A percentile compares a stretch with the other conserved stretches of the same genome.
Evolutionary conservation across 306 rosid species (phyloP).

Genomic region (Inga oerstediana): DNA sequence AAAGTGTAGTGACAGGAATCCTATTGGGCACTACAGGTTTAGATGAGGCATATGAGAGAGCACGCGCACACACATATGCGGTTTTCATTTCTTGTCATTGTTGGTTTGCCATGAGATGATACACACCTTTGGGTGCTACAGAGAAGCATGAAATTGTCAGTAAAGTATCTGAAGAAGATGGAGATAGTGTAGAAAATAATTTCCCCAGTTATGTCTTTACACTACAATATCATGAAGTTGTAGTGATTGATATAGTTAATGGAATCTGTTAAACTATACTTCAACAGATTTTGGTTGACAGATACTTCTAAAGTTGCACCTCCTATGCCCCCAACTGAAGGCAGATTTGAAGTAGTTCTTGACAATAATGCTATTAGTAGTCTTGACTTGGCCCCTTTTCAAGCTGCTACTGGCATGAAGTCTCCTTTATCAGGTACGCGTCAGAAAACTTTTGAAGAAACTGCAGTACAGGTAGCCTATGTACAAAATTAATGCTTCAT

Average conservation of each 20-base stretch:
- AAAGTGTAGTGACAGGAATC: neutral
- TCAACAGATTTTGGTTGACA: conserved; percentile 52
- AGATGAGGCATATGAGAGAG: too few relatives aligned
- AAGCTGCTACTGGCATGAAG: conserved; percentile 72
- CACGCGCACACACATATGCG: neutral
- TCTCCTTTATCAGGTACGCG: conserved; percentile 66
- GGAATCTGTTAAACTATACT: conserved; percentile 38
- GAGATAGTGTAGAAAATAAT: neutral
- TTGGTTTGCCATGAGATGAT: neutral
- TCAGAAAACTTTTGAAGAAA: neutral
- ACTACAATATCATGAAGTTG: conserved; percentile 8
- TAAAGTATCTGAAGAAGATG: neutral
- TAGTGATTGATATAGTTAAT: conserved; percentile 35
- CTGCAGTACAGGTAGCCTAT: neutral
- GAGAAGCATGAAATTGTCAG: neutral
- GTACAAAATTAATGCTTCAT: conserved; percentile 22
- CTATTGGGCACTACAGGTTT: neutral
- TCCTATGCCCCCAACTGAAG: conserved; percentile 89
- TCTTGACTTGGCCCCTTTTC: conserved; percentile 82
- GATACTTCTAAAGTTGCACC: conserved; percentile 58
- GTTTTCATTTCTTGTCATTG: neutral
- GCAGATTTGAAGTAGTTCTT: conserved; percentile 68
- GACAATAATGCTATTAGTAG: conserved; percentile 58
- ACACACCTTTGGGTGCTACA: neutral
- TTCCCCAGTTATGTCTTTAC: conserved; percentile 8